Percentiles rank a stretch among this genome's conserved stretches.
Conservation (phyloP, 371 early-diverging fungal genomes). For the Rhizomucor pusillus region DNA sequence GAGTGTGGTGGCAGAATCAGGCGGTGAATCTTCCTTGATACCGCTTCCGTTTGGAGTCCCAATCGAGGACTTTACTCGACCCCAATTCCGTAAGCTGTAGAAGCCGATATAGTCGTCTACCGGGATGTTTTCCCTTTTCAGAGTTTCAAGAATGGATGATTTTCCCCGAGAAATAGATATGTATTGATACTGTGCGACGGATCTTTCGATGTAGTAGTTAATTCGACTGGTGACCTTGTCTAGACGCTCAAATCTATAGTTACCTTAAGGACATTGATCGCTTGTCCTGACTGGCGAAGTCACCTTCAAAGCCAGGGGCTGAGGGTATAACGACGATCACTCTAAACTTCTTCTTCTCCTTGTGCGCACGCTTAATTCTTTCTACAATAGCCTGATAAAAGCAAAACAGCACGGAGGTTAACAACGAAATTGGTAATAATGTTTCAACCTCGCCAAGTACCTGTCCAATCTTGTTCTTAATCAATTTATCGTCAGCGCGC, state of each 20-base stretch:
- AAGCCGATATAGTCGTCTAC: conserved; percentile 75
- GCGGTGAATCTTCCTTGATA: conserved; percentile 10
- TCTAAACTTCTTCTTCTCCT: conserved; percentile 64
- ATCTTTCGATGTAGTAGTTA: conserved; percentile 56
- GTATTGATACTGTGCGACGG: conserved; percentile 79
- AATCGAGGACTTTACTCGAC: conserved; percentile 24
- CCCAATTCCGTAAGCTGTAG: conserved; percentile 76
- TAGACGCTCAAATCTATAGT: not conserved
- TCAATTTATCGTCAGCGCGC: conserved; percentile 30
- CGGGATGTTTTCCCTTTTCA: conserved; percentile 62
- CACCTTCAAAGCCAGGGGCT: conserved; percentile 88
- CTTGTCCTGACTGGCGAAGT: conserved; percentile 57
- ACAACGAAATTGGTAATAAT: no score
- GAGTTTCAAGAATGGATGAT: conserved; percentile 62
- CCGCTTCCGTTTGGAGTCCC: conserved; percentile 10
- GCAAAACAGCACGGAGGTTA: no score
- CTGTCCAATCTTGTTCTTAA: conserved; percentile 48
- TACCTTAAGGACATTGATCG: conserved; percentile 42
- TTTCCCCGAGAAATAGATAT: conserved; percentile 77
- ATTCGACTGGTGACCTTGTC: not conserved
- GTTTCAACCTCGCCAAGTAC: no score
- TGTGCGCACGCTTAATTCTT: conserved; percentile 76
- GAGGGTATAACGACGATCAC: conserved; percentile 87
- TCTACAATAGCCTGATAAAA: conserved; percentile 65
- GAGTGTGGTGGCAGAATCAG: conserved; percentile 7